A percentile compares a stretch with the other conserved stretches of the same genome.
Evolutionary conservation across 2,329 filamentous ascomycete species (phyloP).

Genomic region (Botrytis medusae): DNA sequence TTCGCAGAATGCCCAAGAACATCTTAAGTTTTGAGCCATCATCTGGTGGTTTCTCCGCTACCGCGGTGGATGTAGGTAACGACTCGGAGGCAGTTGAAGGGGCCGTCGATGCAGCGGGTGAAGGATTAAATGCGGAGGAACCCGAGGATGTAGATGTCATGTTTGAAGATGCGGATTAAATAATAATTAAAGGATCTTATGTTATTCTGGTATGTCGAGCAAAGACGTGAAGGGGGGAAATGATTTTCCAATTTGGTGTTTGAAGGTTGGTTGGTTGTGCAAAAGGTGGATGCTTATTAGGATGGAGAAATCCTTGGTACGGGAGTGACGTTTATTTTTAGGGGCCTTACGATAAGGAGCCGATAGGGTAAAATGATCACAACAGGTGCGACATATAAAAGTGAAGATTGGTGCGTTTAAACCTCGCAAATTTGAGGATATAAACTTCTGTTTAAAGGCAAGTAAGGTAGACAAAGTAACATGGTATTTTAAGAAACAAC

Average conservation of each 20-base stretch:
- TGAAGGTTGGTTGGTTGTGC: slow-evolving; percentile 16
- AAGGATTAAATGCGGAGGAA: slow-evolving; percentile 31
- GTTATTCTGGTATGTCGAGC: background rate
- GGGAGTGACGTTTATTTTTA: slow-evolving; percentile 14
- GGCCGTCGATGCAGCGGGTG: slow-evolving; percentile 33
- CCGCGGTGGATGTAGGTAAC: slow-evolving; percentile 28
- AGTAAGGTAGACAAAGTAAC: background rate
- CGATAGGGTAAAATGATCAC: slow-evolving; percentile 6
- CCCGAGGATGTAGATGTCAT: slow-evolving; percentile 39
- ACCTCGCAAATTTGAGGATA: background rate
- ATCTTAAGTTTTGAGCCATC: slow-evolving; percentile 88
- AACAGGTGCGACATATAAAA: background rate
- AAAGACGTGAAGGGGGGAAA: background rate
- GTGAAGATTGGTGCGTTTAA: background rate
- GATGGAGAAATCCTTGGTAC: slow-evolving; percentile 2
- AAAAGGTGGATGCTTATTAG: background rate
- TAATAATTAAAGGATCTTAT: background rate
- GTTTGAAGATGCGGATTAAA: slow-evolving; percentile 9
- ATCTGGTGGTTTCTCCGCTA: slow-evolving; percentile 60
- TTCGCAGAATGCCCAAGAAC: slow-evolving; percentile 83
- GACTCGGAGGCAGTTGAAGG: slow-evolving; percentile 34
- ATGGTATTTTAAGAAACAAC: background rate
- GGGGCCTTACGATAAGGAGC: slow-evolving; percentile 15
- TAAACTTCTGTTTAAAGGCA: background rate
- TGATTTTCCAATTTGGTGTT: slow-evolving; percentile 1